Percentiles rank a stretch among this genome's conserved stretches.
phyloP scores from a whole-genome alignment of 2,329 filamentous ascomycete species.

The Beauveria varroae region DNA sequence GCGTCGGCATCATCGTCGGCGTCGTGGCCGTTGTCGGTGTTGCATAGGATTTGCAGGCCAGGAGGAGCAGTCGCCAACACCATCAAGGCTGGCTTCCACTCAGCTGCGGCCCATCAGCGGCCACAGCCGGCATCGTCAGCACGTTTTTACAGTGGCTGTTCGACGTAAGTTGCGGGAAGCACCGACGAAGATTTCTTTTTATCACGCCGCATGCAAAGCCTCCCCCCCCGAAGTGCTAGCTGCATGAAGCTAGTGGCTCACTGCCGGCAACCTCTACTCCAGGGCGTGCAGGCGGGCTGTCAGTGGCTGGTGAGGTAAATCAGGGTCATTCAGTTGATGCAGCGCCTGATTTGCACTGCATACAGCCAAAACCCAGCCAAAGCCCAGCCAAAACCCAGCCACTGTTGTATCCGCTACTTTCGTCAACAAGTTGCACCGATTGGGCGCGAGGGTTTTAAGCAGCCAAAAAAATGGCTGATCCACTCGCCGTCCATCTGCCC shows the following conservation, averaged over 20 bases:
- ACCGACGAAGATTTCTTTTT: not conserved
- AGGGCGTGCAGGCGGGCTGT: too few relatives aligned
- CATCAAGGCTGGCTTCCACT: not conserved
- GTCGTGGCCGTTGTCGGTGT: not conserved
- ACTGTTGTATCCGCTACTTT: not conserved
- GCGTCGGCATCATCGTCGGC: not conserved
- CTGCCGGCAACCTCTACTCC: not conserved
- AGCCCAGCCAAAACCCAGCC: too few relatives aligned
- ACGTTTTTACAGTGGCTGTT: not conserved
- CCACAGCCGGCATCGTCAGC: not conserved
- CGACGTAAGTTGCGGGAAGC: not conserved
- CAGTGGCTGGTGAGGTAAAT: too few relatives aligned
- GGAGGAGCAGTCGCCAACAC: not conserved
- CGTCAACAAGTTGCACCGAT: not conserved
- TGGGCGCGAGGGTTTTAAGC: not conserved
- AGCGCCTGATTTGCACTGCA: too few relatives aligned
- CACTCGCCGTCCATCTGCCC: not conserved
- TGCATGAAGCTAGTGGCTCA: constrained; percentile 5
- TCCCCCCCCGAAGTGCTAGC: not conserved
- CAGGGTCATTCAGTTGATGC: not conserved
- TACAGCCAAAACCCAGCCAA: too few relatives aligned
- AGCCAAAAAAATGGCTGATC: not conserved
- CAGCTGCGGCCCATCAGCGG: constrained; percentile 6
- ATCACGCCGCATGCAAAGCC: not conserved
- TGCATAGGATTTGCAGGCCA: not conserved